A percentile compares a stretch with the other conserved stretches of the same genome.
Evolutionary conservation across 306 rosid species (phyloP).

Genomic region (Rosa chinensis): DNA sequence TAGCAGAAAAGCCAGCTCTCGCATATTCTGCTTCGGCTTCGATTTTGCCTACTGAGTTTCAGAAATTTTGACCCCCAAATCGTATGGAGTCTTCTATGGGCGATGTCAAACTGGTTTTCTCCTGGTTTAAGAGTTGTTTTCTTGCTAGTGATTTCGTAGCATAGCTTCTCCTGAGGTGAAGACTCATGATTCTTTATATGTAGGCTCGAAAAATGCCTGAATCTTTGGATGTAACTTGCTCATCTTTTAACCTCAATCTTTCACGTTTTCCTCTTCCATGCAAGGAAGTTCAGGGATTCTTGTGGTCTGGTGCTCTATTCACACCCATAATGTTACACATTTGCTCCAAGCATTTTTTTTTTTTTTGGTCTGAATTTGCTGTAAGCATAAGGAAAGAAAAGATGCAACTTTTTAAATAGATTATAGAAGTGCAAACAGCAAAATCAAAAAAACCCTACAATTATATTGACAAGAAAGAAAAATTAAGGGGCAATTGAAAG

Average conservation of each 20-base stretch:
- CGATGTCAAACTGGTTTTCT: background rate
- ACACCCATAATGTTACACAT: too few species aligned
- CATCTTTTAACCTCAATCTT: background rate
- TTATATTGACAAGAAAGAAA: background rate
- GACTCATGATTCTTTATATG: background rate
- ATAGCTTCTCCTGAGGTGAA: background rate
- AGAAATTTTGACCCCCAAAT: background rate
- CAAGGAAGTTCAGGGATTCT: background rate
- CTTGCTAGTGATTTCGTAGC: background rate
- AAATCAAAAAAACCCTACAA: background rate
- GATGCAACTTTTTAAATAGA: background rate
- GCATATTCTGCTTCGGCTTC: background rate
- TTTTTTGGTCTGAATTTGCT: background rate
- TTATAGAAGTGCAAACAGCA: background rate
- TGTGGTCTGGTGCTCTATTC: background rate
- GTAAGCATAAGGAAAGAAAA: background rate
- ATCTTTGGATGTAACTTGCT: background rate
- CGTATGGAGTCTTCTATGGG: background rate
- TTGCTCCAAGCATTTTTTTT: background rate
- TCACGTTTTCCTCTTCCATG: background rate
- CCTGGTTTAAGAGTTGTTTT: background rate
- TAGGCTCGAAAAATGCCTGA: background rate
- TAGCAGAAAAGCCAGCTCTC: too few species aligned
- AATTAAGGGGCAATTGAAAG: background rate
- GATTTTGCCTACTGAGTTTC: background rate